phyloP scores from a whole-genome alignment of 208 protist genomes.

The Acanthamoeba rhysodes region DNA sequence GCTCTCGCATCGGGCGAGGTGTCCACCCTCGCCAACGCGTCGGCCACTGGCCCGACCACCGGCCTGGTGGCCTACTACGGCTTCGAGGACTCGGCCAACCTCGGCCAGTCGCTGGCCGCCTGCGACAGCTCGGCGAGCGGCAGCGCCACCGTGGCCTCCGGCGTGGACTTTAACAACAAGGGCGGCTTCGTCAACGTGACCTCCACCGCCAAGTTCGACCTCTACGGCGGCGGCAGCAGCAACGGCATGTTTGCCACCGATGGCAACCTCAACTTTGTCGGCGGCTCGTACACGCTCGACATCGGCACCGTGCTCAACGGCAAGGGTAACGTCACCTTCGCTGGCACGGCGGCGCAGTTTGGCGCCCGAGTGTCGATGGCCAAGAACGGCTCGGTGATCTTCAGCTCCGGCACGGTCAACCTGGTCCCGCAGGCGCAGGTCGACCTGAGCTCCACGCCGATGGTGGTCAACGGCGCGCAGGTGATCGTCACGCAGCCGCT shows the following conservation, averaged over 20 bases:
- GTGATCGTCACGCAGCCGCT: slow-evolving; percentile 71
- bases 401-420: slow-evolving; percentile 59
- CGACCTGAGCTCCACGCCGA: slow-evolving; percentile 28
- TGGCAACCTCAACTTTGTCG: slow-evolving; percentile 38
- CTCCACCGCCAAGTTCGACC: not conserved
- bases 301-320: slow-evolving; percentile 39
- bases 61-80: slow-evolving; percentile 73
- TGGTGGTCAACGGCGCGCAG: slow-evolving; percentile 43
- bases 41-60: slow-evolving; percentile 6
- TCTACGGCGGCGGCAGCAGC: slow-evolving; percentile 2
- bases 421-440: slow-evolving; percentile 53
- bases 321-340: slow-evolving; percentile 37
- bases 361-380: slow-evolving; percentile 23
- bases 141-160: not conserved
- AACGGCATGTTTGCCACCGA: slow-evolving; percentile 21
- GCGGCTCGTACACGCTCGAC: slow-evolving; percentile 45
- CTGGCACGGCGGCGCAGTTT: slow-evolving; percentile 39
- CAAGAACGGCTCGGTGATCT: slow-evolving; percentile 62
- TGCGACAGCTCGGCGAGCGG: not conserved
- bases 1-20: slow-evolving; percentile 23
- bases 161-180: slow-evolving; percentile 55
- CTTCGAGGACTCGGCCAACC: slow-evolving; percentile 55
- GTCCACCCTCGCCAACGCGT: not conserved
- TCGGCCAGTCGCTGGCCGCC: slow-evolving; percentile 50
- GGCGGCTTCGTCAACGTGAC: slow-evolving; percentile 57